A percentile compares a stretch with the other conserved stretches of the same genome.
Conservation (phyloP, 148 eudicot species). For the Drosera capensis region DNA sequence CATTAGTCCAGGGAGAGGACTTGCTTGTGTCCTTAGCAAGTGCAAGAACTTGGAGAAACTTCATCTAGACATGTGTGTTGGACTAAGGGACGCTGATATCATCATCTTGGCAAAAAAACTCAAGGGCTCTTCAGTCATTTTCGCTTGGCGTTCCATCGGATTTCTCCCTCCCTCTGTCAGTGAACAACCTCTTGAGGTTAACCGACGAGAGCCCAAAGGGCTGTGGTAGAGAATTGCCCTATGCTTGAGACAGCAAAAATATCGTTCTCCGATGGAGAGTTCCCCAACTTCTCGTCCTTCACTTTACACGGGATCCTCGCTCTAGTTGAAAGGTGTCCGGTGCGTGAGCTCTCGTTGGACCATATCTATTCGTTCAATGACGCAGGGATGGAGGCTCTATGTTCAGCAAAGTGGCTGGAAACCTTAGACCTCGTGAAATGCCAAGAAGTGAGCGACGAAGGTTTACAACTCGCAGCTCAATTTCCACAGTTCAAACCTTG, state of each 20-base stretch:
- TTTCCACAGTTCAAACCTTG: constrained; percentile 31
- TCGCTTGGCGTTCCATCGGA: constrained; percentile 68
- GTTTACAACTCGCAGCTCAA: constrained; percentile 39
- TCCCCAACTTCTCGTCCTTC: constrained; percentile 64
- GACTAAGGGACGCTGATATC: constrained; percentile 63
- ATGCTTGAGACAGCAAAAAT: constrained; percentile 43
- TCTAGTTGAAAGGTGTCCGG: constrained; percentile 46
- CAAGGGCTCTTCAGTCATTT: constrained; percentile 43
- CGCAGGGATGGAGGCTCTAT: constrained; percentile 63
- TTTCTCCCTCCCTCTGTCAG: constrained; percentile 44
- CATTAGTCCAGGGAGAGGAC: constrained; percentile 77
- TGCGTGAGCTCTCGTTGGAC: constrained; percentile 57
- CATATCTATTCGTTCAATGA: constrained; percentile 59
- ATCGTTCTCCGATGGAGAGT: constrained; percentile 64
- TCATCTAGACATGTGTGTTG: constrained; percentile 75
- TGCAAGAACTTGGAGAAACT: constrained; percentile 62
- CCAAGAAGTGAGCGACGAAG: constrained; percentile 78
- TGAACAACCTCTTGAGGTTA: constrained; percentile 43
- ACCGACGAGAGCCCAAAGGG: constrained; percentile 65
- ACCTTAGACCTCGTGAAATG: constrained; percentile 63
- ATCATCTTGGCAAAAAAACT: constrained; percentile 44
- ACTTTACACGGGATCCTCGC: constrained; percentile 41
- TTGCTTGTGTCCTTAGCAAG: constrained; percentile 62
- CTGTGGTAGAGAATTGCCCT: constrained; percentile 52
- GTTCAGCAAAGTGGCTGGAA: constrained; percentile 36